phyloP scores from a whole-genome alignment of 768 basidiomycete species.

The Calocybe indica region DNA sequence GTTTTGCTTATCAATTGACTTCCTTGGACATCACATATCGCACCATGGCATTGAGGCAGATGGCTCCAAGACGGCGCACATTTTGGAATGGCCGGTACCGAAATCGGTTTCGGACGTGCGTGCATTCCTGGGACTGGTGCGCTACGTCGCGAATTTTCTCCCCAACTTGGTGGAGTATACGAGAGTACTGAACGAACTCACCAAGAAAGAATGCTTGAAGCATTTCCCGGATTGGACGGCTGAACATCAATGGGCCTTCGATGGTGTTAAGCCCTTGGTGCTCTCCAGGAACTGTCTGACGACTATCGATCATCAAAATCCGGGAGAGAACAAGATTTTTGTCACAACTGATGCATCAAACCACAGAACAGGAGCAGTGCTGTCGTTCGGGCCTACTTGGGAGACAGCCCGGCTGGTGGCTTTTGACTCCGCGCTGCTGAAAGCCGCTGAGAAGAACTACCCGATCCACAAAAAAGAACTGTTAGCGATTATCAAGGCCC shows the following conservation, averaged over 20 bases:
- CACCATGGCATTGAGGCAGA: constrained; percentile 21
- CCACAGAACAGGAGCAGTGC: constrained; percentile 41
- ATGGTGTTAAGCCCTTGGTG: constrained; percentile 16
- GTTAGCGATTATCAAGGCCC: constrained; percentile 6
- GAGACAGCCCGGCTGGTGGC: constrained; percentile 46
- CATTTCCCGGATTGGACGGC: constrained; percentile 3
- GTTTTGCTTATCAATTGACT: no score
- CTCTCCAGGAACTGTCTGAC: constrained; percentile 1
- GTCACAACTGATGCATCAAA: constrained; percentile 9
- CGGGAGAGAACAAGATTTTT: constrained; percentile 7
- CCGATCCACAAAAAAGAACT: constrained; percentile 20
- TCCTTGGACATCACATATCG: constrained; percentile 20
- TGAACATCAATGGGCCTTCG: constrained; percentile 13
- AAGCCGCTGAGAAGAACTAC: constrained; percentile 20
- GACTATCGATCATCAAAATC: background rate
- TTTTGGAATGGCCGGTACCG: constrained; percentile 16
- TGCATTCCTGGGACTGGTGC: constrained; percentile 25
- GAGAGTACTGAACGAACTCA: constrained; percentile 12
- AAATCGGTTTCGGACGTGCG: constrained; percentile 17
- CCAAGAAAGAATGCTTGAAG: background rate
- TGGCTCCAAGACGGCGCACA: constrained; percentile 21
- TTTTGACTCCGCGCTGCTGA: constrained; percentile 16
- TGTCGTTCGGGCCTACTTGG: constrained; percentile 89
- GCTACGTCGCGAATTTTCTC: constrained; percentile 19
- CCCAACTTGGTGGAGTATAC: constrained; percentile 15